Conservation (phyloP, 1,284 basidiomycete species). For the Somion occarium region DNA sequence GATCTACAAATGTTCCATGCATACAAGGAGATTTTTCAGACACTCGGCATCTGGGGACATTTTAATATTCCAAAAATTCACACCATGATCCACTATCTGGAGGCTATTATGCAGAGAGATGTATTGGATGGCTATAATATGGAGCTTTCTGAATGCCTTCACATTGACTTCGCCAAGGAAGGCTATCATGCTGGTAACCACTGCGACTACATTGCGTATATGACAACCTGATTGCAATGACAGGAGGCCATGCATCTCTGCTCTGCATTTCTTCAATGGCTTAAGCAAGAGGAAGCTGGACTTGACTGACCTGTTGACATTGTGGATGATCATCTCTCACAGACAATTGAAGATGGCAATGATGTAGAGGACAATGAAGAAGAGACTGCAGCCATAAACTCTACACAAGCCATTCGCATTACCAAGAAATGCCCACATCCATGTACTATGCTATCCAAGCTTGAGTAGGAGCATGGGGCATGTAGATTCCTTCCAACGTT, state of each 20-base stretch:
- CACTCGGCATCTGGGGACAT: constrained; percentile 15
- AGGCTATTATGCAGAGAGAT: constrained; percentile 15
- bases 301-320: background rate
- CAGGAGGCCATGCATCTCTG: constrained; percentile 11
- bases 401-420: background rate
- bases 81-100: constrained; percentile 20
- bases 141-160: constrained; percentile 24
- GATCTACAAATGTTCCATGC: constrained; percentile 20
- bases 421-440: constrained; percentile 5
- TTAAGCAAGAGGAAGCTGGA: background rate
- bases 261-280: constrained; percentile 9
- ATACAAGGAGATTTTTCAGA: constrained; percentile 23
- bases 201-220: constrained; percentile 19
- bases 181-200: constrained; percentile 23
- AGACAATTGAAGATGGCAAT: too few species aligned
- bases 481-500: constrained; percentile 5
- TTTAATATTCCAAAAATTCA: constrained; percentile 30
- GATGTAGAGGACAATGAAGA: too few species aligned
- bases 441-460: background rate
- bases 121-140: constrained; percentile 22
- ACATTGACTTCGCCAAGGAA: constrained; percentile 26
- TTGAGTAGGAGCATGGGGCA: constrained; percentile 1
- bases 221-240: constrained; percentile 23
- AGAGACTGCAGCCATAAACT: too few species aligned
- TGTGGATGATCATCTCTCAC: background rate